Base-by-base conservation (phyloP, 805 yeast genomes). In the Nakazawaea wyomingensis region DNA sequence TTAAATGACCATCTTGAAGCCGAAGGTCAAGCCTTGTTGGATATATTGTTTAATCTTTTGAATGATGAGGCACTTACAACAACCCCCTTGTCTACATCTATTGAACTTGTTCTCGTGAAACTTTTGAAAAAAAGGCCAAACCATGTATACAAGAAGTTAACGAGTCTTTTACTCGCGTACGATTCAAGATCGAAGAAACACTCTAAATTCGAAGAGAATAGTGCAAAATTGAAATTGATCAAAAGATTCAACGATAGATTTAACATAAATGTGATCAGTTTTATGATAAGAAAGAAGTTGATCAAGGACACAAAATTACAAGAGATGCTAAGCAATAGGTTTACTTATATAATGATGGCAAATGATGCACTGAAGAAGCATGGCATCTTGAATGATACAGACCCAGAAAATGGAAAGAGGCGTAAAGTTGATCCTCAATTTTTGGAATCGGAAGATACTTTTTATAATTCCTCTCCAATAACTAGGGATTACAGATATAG, bases 1-100 rank as follows among this genome's bases (percentile, higher is more conserved):
- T 69, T 89, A 34, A 67, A 66, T 29, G 50, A 61, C 8, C 59
- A 66, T 18, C 61, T 89, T 48, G 88, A 83, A 50, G 76, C 82
- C 5, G 96, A 90, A 57, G 83, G 90, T 0, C 74, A 72, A 43
- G 80, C 72, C 3, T 64, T 85, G 43, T 63, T 93, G 28, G 96
- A 88, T 51, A 59, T 78, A 28, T 58, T 91, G 24, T 64, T 88
- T 37, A 65, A 68, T 35, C 65, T 72, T 14, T 65, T 90, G 43
- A 66, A 69, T 32, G 79, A 72, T 27, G 84, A 78, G 39, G 62
- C 71, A n/a, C 56, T 78, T 50, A 61, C 73, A 48, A 69, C 80
- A 39, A 68, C 82, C 10, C 76, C 84, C 4, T 51, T 78, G 3
- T 74, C 85, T 41, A 74, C 87, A 13, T 85, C 95, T 5, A 69